phyloP scores from a whole-genome alignment of 1,139 yeast genomes.

The Geotrichum candidum region DNA sequence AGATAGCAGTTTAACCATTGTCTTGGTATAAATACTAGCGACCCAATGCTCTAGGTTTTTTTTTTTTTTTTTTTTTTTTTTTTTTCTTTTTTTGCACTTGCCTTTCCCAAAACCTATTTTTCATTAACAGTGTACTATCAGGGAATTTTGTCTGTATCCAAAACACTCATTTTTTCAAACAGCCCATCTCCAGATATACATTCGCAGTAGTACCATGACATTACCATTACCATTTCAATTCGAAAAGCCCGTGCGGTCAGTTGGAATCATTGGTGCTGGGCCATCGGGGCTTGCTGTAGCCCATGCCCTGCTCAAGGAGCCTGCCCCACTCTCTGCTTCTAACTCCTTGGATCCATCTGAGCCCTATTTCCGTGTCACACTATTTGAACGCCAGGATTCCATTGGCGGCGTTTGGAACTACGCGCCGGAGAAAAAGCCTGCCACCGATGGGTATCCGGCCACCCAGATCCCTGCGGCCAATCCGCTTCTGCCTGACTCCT shows the following conservation, averaged over 20 bases:
- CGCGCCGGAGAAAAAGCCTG: conserved; percentile 21
- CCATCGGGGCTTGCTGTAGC: conserved; percentile 60
- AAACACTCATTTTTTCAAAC: not conserved
- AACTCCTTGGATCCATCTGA: not conserved
- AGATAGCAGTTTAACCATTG: too few species aligned
- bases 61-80: too few species aligned
- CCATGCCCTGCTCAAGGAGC: conserved; percentile 47
- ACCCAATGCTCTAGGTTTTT: too few species aligned
- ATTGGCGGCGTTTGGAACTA: conserved; percentile 51
- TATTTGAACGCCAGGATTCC: conserved; percentile 45
- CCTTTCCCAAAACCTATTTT: too few species aligned
- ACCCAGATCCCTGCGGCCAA: conserved; percentile 16
- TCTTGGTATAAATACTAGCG: too few species aligned
- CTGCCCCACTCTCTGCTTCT: conserved; percentile 32
- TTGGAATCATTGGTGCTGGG: conserved; percentile 52
- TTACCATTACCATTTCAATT: not conserved
- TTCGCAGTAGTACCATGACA: not conserved
- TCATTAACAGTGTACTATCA: too few species aligned
- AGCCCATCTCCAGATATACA: not conserved
- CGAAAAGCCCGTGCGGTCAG: conserved; percentile 2
- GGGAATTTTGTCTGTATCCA: too few species aligned
- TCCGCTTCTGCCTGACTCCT: conserved; percentile 31
- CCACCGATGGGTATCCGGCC: conserved; percentile 18
- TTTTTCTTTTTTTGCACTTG: too few species aligned
- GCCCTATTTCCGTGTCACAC: conserved; percentile 32